Evolutionary conservation across 371 early-diverging fungal genomes (phyloP), one percentile per base, ranked within the genome.

Genomic region (Rhizomucor miehei): DNA sequence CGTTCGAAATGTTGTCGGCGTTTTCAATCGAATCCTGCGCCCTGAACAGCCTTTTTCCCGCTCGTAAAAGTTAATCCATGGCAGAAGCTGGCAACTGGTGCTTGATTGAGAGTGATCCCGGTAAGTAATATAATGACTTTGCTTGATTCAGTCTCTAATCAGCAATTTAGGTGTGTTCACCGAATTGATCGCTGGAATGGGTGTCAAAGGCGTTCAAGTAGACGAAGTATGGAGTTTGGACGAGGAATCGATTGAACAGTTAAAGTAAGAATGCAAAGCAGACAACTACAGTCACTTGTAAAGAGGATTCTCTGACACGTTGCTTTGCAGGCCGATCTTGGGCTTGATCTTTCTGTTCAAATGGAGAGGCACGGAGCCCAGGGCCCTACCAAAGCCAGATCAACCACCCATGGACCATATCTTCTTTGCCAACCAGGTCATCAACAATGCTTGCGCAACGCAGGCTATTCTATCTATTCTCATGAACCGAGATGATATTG

Each of bases 271-370:
- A 43, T 34, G 14, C 17, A 48, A 21, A 48, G 29, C 29, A n/a
- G n/a, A n/a, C n/a, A n/a, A n/a, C n/a, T n/a, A n/a, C n/a, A n/a
- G n/a, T n/a, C n/a, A 29, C 29, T 29, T 29, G 29, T 29, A 29
- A 5, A n/a, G n/a, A n/a, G n/a, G n/a, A n/a, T n/a, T n/a, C n/a
- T n/a, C n/a, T n/a, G n/a, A n/a, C n/a, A n/a, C n/a, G n/a, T n/a
- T n/a, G n/a, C 20, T 29, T n/a, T 51, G 12, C 65, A 90, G 90
- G 44, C 85, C 81, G 13, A 75, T 94, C 1, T 88, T 88, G 71
- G 96, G 97, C 8, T 17, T 57, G n/a, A 87, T 96, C 51, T 96
- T 96, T 63, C 72, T 95, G 44, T 96, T 96, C 79, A 92, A 92
- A 53, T 94, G 89, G 89, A 81, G 82, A 70, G 73, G 79, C 34